phyloP scores from a whole-genome alignment of 129 eudicot genomes.

The Chrysanthemum lavandulifolium region DNA sequence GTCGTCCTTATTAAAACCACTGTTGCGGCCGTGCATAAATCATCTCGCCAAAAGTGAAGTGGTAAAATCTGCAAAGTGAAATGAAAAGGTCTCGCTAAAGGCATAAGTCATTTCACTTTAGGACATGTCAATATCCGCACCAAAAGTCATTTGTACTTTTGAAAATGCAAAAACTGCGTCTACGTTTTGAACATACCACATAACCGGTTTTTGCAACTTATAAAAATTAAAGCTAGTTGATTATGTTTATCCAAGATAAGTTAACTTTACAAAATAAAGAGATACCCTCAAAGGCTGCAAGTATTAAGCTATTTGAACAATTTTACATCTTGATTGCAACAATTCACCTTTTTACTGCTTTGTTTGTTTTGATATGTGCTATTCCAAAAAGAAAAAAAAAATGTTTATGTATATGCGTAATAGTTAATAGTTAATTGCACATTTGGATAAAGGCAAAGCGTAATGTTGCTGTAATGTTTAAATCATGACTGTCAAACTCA shows the following conservation, averaged over 20 bases:
- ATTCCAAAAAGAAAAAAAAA: background rate
- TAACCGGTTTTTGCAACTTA: no score
- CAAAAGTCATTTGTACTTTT: no score
- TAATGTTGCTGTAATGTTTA: slow-evolving; percentile 4
- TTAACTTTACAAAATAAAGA: background rate
- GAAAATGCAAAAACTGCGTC: no score
- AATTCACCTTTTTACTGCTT: background rate
- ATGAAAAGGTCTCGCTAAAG: no score
- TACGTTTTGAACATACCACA: no score
- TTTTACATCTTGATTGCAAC: slow-evolving; percentile 7
- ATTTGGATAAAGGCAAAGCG: slow-evolving; percentile 3
- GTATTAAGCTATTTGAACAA: background rate
- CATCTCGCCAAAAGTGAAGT: no score
- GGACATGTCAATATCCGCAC: no score
- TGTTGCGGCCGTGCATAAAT: no score
- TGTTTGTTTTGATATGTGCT: background rate
- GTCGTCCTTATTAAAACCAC: no score
- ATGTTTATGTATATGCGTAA: background rate
- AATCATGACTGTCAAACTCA: background rate
- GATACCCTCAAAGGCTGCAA: background rate
- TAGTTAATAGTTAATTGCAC: background rate
- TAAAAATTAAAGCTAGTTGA: background rate
- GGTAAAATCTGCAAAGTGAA: no score
- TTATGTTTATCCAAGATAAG: background rate
- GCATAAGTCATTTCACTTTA: no score